Base-by-base conservation (phyloP, 768 basidiomycete genomes). In the Amanita polypyramis region DNA sequence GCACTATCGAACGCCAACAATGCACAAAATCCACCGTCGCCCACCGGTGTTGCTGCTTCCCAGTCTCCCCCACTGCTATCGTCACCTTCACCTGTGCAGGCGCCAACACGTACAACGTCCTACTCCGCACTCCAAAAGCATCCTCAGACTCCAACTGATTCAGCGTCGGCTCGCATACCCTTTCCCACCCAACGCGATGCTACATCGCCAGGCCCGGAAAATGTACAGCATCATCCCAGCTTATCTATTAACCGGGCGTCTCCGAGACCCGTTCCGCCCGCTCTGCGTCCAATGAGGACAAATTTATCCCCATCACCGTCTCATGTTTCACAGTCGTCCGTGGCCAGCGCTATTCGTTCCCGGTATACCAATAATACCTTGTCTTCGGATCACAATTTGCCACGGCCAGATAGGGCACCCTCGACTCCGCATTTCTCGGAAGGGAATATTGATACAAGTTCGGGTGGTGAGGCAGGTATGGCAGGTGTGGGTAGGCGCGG, bases 401-500 rank as follows among this genome's bases (percentile, higher is more conserved):
- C 56, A 27, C 52, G 57, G 21, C 47, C 58, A 11, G 36, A 49
- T 19, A 35, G 34, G 17, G 44, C 32, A 14, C 14, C 23, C 19
- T 12, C 17, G 29, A n/a, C 3, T 6, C 50, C 52, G 41, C 38
- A 27, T 52, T 32, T 44, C 47, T 29, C 50, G 32, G 59, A 62
- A 52, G 62, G 59, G 5, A 72, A 75, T 29, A 70, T 81, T 7
- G 76, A 85, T 57, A 88, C 85, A n/a, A 79, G 82, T 59, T 72
- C 58, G 2, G 85, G 86, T 3, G 86, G 86, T 5, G 79, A 72
- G 45, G 86, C 85, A 7, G 85, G 86, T 0, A 93, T 94, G 91
- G 91, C 91, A 0, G 91, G 91, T 7, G 89, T 94, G 5, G 91
- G 91, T 6, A 69, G 91, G 51, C 69, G 90, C 54, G 91, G 87